Base-by-base conservation (phyloP, 1,139 yeast species). In the Blastobotrys capitulatus region DNA sequence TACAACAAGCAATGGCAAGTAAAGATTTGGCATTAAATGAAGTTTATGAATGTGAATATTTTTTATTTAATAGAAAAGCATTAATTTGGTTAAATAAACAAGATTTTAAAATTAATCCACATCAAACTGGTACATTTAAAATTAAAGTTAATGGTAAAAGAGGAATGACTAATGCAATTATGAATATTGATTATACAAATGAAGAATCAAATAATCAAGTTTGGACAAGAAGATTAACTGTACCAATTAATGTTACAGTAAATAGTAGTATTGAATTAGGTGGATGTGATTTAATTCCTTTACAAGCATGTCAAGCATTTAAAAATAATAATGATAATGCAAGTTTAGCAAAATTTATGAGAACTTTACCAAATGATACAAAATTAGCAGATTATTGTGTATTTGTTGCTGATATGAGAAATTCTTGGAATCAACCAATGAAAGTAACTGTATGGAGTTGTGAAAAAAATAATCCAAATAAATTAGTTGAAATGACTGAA, bases 31-130 rank as follows among this genome's bases (percentile, higher is more conserved):
- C 82, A 0, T 77, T 82, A 0, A 73, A 77, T 49, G 95, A 86
- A 48, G 69, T 80, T 3, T 81, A 86, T 63, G 96, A 88, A 60
- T 72, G 84, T 48, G 96, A 87, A 61, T 83, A 84, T 73, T 77
- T 77, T 56, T 63, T 86, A 50, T 65, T 82, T 43, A 73, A 77
- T 52, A 76, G 79, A 52, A 78, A 77, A 43, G 83, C 95, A 0
- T 74, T 87, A 54, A 65, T 65, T 31, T 59, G 66, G 53, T 42
- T 42, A 15, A 48, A 51, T 46, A 54, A 54, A 19, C 52, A 57
- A 10, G 53, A 54, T 8, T 53, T 55, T 26, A 49, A 43, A 5
- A 52, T 66, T 2, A 48, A 48, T 4, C 61, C 67, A 10, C 66
- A 63, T 25, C 51, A 49, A 7, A 50, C 63, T 1, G 59, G 57